Percentiles rank a stretch among this genome's conserved stretches.
Evolutionary conservation across 2,329 filamentous ascomycete species (phyloP).

Genomic region (Apiospora hydei): DNA sequence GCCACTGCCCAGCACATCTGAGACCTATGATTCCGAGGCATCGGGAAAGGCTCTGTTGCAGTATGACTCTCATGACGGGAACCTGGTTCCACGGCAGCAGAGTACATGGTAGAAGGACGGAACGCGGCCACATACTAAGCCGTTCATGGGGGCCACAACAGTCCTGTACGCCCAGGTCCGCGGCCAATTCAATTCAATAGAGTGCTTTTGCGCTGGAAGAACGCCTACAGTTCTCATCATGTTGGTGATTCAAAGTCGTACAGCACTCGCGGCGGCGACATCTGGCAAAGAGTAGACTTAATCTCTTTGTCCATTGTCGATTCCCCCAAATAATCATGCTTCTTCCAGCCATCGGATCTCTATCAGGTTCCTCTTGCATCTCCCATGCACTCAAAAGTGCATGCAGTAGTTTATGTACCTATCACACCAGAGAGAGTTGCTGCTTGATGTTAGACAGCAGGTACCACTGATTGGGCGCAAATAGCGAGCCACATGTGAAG

Average conservation of each 20-base stretch:
- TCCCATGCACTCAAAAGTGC: no score
- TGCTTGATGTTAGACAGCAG: neutral
- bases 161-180: neutral
- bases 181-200: neutral
- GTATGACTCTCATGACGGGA: neutral
- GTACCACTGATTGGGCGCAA: neutral
- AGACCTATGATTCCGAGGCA: neutral
- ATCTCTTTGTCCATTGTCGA: neutral
- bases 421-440: neutral
- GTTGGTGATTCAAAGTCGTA: neutral
- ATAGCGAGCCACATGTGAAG: neutral
- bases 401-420: neutral
- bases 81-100: neutral
- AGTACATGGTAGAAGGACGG: neutral
- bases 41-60: neutral
- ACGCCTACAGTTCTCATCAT: neutral
- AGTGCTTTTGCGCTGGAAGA: neutral
- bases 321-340: neutral
- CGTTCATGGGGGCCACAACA: neutral
- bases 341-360: neutral
- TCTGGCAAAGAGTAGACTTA: neutral
- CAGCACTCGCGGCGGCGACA: neutral
- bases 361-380: neutral
- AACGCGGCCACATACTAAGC: neutral
- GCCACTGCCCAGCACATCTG: no score